Evolutionary conservation across 495 filamentous ascomycete species (phyloP), one percentile per base, ranked within the genome.

Genomic region (Coniosporium apollinis): DNA sequence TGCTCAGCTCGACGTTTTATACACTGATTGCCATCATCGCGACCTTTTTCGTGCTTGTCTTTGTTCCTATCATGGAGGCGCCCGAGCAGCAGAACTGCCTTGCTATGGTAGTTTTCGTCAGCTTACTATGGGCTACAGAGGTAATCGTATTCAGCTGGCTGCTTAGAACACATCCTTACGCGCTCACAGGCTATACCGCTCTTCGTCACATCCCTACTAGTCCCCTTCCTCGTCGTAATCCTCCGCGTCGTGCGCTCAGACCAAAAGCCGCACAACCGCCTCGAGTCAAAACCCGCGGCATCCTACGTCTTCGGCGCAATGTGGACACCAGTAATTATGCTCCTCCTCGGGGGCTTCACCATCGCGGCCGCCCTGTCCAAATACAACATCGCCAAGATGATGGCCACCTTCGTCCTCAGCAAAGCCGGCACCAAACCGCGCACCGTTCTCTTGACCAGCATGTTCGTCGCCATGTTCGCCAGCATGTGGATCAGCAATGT

Each of bases 401-500:
- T 96, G 65, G 91, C 89, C 5, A 93, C 86, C 8, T 82, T 94
- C 48, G 82, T 96, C n/a, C 69, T 99, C 22, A 87, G 82, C 63
- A 94, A 93, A 59, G 89, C 89, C 22, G 89, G 89, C 7, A 92
- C 89, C 7, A 74, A 72, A 47, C 87, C 91, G 4, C 66, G 76
- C 30, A 80, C 79, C 13, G 85, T 99, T 14, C 69, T 99, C 9
- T 49, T 99, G 17, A 85, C 86, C 18, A 93, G 85, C 56, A 99
- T 99, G 89, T 92, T 93, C 46, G 89, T 99, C 29, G 89, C 89
- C 42, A 86, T 87, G 59, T 87, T 96, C 50, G 71, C 87, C 22
- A 93, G 83, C 45, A 99, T 99, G 89, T 86, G 91, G 70, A 94
- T 99, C 50, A 91, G 81, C 55, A 99, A 99, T 45, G 89, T 99